These are phyloP conservation scores for Leptodermis oblonga DNA, from an alignment of 257 asterid species.

Conservation along the genomic window DNA sequence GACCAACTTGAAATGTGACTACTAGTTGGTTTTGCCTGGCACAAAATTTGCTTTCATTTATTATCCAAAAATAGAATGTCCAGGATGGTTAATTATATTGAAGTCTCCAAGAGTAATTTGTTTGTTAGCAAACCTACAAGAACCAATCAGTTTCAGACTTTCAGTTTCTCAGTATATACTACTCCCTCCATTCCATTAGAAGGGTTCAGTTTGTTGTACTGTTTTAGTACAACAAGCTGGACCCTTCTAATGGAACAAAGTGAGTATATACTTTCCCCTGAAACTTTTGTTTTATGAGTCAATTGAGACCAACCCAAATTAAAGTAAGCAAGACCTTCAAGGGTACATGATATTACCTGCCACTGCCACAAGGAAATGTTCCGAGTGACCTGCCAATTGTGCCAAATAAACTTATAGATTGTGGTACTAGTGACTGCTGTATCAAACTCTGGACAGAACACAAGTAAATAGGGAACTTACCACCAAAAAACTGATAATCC, in stretches of 20 bases:
- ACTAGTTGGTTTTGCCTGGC: too few relatives aligned
- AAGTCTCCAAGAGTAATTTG: too few relatives aligned
- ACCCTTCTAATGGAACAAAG: too few relatives aligned
- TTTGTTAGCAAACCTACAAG: neutral
- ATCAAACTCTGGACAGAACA: neutral
- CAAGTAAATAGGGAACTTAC: conserved; percentile 3
- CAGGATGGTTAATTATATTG: neutral
- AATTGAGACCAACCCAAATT: neutral
- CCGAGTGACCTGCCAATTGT: conserved; percentile 12
- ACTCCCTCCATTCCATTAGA: too few relatives aligned
- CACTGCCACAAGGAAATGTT: conserved; percentile 5
- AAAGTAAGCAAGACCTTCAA: neutral
- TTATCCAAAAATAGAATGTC: too few relatives aligned
- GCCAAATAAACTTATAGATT: neutral
- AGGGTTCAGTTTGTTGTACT: too few relatives aligned
- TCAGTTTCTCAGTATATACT: too few relatives aligned
- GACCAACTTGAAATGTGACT: too few relatives aligned
- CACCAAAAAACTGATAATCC: neutral
- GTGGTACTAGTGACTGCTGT: neutral
- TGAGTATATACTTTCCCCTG: neutral
- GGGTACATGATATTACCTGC: conserved; percentile 10
- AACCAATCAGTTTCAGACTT: neutral
- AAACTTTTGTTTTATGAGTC: neutral
- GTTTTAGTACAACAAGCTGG: too few relatives aligned
- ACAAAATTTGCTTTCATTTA: neutral